These are phyloP conservation scores for Glycyrrhiza uralensis DNA, from an alignment of 306 rosid species.

Conservation along the genomic window DNA sequence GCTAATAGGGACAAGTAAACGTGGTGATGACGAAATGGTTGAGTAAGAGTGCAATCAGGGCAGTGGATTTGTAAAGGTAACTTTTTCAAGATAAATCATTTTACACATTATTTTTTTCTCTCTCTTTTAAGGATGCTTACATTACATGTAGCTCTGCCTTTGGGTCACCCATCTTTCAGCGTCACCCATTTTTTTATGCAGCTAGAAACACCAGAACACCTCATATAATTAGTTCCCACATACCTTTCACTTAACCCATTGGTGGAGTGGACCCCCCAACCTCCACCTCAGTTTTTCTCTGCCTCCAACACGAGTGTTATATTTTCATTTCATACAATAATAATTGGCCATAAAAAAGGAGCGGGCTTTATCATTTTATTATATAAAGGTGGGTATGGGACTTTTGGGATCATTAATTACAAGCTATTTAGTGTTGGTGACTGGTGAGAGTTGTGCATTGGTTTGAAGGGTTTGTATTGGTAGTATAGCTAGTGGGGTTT, in stretches of 20 bases:
- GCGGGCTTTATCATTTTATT: neutral
- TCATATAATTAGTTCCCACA: constrained; percentile 49
- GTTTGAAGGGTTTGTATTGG: neutral
- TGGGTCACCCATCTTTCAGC: constrained; percentile 38
- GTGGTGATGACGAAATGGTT: constrained; percentile 72
- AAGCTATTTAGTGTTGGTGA: constrained; percentile 34
- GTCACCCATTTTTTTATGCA: constrained; percentile 39
- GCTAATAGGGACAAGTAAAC: constrained; percentile 45
- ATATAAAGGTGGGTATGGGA: constrained; percentile 55
- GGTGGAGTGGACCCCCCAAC: constrained; percentile 51
- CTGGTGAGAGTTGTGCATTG: constrained; percentile 24
- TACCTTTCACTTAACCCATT: constrained; percentile 57
- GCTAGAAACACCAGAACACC: constrained; percentile 34
- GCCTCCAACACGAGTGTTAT: constrained; percentile 35
- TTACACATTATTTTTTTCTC: neutral
- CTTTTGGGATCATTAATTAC: constrained; percentile 47
- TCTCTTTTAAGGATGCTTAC: constrained; percentile 18
- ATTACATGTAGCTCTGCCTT: constrained; percentile 24
- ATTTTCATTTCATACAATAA: constrained; percentile 1
- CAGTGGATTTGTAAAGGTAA: constrained; percentile 36
- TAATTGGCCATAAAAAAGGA: constrained; percentile 34
- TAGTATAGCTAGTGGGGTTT: constrained; percentile 32
- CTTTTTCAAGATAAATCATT: neutral
- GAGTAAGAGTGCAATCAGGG: constrained; percentile 66
- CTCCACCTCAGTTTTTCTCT: constrained; percentile 16